Percentiles rank a stretch among this genome's conserved stretches.
phyloP scores from a whole-genome alignment of 148 eudicot genomes.

The Fagopyrum tataricum region DNA sequence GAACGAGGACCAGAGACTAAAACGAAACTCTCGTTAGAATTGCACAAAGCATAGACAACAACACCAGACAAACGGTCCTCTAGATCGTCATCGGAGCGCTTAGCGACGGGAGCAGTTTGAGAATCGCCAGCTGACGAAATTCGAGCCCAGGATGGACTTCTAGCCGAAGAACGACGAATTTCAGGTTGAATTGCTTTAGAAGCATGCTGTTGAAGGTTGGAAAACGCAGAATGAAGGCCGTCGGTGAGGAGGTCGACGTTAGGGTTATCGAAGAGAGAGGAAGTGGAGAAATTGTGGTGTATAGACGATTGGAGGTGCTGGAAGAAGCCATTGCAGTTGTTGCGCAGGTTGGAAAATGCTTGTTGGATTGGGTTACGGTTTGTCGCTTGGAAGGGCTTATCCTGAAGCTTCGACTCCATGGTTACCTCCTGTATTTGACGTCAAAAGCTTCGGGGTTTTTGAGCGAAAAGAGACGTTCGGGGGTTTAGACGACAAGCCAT shows the following conservation, averaged over 20 bases:
- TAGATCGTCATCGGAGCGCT: conserved; percentile 33
- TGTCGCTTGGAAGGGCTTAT: neutral
- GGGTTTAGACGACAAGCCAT: neutral
- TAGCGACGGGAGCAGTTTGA: neutral
- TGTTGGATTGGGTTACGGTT: conserved; percentile 25
- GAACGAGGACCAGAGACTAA: conserved; percentile 47
- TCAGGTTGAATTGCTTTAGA: conserved; percentile 9
- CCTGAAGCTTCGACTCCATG: conserved; percentile 9
- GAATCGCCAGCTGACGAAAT: conserved; percentile 16
- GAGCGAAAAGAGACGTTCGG: neutral
- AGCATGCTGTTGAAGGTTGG: conserved; percentile 17
- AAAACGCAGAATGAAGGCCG: conserved; percentile 32
- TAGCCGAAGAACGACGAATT: conserved; percentile 17
- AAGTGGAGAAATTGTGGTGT: conserved; percentile 15
- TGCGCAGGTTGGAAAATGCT: conserved; percentile 36
- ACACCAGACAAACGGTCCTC: conserved; percentile 76
- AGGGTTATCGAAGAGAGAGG: conserved; percentile 12
- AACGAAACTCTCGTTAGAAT: conserved; percentile 63
- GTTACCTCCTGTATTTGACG: neutral
- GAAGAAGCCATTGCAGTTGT: conserved; percentile 26
- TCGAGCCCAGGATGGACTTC: conserved; percentile 27
- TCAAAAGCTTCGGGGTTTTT: conserved; percentile 18
- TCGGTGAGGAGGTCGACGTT: conserved; percentile 18
- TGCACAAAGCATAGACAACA: conserved; percentile 66
- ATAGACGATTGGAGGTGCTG: conserved; percentile 19